These are phyloP conservation scores for Tylopilus orsonianus DNA, from an alignment of 1,284 basidiomycete genomes.

Conservation along the genomic window DNA sequence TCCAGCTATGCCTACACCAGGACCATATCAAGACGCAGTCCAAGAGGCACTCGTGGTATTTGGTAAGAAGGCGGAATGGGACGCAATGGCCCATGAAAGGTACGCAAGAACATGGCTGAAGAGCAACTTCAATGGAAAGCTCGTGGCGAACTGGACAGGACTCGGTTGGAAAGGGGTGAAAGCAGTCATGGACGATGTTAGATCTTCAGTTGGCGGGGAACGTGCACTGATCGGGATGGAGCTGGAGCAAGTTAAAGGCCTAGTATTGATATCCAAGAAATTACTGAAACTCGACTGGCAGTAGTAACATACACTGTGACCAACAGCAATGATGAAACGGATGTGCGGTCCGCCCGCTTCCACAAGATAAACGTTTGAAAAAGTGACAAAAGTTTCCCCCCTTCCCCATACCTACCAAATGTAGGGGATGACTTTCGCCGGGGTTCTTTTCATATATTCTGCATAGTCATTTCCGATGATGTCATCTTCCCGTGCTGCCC, in stretches of 20 bases:
- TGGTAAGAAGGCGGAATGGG: conserved; percentile 50
- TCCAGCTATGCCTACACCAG: conserved; percentile 3
- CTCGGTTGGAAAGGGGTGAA: conserved; percentile 50
- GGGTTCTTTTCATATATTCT: conserved; percentile 35
- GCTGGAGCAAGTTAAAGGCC: conserved; percentile 33
- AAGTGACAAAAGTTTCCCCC: background rate
- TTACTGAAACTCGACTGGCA: conserved; percentile 22
- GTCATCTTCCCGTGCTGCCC: conserved; percentile 31
- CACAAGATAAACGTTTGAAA: background rate
- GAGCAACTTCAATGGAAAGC: conserved; percentile 48
- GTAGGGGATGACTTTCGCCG: conserved; percentile 34
- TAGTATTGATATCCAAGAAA: conserved; percentile 32
- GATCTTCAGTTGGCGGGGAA: conserved; percentile 40
- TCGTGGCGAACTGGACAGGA: conserved; percentile 54
- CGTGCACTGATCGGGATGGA: conserved; percentile 37
- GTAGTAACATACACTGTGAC: conserved; percentile 8
- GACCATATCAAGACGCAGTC: conserved; percentile 21
- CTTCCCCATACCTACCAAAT: conserved; percentile 31
- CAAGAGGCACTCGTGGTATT: conserved; percentile 55
- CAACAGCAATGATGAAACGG: background rate
- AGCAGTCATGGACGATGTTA: conserved; percentile 48
- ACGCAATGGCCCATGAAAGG: conserved; percentile 37
- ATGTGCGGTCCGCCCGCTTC: background rate
- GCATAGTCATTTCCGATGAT: conserved; percentile 32
- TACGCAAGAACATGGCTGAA: conserved; percentile 39